Evolutionary conservation across 768 basidiomycete species (phyloP).

Genomic region (Cubamyces lactineus): DNA sequence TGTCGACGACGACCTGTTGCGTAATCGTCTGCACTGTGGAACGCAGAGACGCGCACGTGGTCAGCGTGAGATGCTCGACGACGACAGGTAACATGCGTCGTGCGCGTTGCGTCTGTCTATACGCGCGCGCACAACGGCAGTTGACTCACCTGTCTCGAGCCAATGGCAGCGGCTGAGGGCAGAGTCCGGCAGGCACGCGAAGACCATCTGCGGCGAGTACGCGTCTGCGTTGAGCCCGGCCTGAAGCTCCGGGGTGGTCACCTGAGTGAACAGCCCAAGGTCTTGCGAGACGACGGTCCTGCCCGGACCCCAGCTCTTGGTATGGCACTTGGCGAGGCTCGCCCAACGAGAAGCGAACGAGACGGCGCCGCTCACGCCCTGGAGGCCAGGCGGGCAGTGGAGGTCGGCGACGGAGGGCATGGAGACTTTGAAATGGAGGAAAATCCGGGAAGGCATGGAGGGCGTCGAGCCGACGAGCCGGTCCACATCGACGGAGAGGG

Average conservation of each 20-base stretch:
- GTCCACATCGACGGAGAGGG: constrained; percentile 62
- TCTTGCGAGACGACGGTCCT: constrained; percentile 58
- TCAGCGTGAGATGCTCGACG: constrained; percentile 30
- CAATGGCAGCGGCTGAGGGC: constrained; percentile 66
- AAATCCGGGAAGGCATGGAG: constrained; percentile 43
- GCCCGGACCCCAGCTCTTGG: constrained; percentile 54
- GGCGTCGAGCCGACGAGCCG: constrained; percentile 45
- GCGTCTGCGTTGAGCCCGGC: constrained; percentile 38
- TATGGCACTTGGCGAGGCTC: constrained; percentile 62
- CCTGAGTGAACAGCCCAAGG: constrained; percentile 48
- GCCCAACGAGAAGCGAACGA: constrained; percentile 57
- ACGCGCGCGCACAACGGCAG: constrained; percentile 29
- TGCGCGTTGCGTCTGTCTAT: constrained; percentile 1
- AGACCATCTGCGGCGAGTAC: constrained; percentile 46
- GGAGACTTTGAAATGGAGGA: constrained; percentile 58
- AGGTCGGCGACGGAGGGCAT: constrained; percentile 59
- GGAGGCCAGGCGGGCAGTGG: constrained; percentile 55
- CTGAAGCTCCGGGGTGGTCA: constrained; percentile 35
- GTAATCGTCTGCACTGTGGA: constrained; percentile 56
- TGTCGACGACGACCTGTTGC: constrained; percentile 72
- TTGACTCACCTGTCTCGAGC: constrained; percentile 63
- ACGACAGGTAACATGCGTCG: constrained; percentile 18
- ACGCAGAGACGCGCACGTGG: constrained; percentile 31
- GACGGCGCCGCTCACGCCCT: constrained; percentile 65
- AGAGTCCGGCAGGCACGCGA: constrained; percentile 69